Conservation (phyloP, 1,284 basidiomycete genomes). For the Ustilago sp. region DNA sequence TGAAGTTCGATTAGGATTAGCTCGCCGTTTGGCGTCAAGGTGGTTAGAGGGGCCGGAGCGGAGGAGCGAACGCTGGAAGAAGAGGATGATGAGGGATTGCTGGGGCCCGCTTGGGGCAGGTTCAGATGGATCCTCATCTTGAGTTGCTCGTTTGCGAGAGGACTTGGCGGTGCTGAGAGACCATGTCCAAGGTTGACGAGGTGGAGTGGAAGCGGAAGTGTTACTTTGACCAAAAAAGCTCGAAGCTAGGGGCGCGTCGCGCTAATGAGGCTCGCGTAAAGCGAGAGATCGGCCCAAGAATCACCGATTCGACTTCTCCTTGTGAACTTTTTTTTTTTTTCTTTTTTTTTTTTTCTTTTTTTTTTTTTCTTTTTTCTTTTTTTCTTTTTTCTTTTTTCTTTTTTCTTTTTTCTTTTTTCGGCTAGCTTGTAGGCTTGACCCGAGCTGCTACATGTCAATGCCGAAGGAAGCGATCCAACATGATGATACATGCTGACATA, state of each 20-base stretch:
- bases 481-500: too few species aligned
- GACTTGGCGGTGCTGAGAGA: background rate
- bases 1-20: conserved; percentile 67
- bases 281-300: background rate
- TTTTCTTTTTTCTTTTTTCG: too few species aligned
- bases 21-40: conserved; percentile 57
- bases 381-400: background rate
- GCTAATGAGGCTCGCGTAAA: conserved; percentile 36
- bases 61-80: conserved; percentile 1
- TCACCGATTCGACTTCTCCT: background rate
- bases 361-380: too few species aligned
- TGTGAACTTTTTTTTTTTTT: background rate
- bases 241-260: conserved; percentile 21
- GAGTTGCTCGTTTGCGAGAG: background rate
- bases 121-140: conserved; percentile 44
- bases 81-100: background rate
- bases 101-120: conserved; percentile 12
- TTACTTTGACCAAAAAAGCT: conserved; percentile 22
- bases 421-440: too few species aligned
- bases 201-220: conserved; percentile 10
- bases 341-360: too few species aligned
- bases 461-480: too few species aligned
- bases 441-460: too few species aligned
- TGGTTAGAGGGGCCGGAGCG: conserved; percentile 32
- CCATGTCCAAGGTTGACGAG: background rate